These are phyloP conservation scores for Exserohilum rostratum DNA, from an alignment of 2,329 filamentous ascomycete genomes.

Conservation along the genomic window DNA sequence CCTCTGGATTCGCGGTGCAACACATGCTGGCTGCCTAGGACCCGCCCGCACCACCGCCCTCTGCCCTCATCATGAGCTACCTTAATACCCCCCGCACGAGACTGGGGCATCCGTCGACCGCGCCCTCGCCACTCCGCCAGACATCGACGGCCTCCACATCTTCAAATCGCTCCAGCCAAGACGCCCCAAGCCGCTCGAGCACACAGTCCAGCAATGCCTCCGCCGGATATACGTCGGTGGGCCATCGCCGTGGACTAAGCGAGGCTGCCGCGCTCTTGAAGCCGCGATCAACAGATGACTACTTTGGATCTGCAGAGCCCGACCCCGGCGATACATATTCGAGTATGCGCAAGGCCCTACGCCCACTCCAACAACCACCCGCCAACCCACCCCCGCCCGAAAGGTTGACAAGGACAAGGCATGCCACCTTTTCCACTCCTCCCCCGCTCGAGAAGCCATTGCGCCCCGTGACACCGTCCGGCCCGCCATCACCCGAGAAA, in stretches of 20 bases:
- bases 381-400: slow-evolving; percentile 29
- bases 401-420: not conserved
- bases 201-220: slow-evolving; percentile 77
- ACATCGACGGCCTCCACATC: slow-evolving; percentile 76
- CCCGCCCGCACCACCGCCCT: slow-evolving; percentile 14
- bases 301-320: slow-evolving; percentile 48
- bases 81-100: slow-evolving; percentile 47
- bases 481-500: slow-evolving; percentile 34
- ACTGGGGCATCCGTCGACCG: slow-evolving; percentile 48
- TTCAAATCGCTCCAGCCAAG: slow-evolving; percentile 66
- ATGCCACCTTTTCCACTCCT: slow-evolving; percentile 33
- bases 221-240: slow-evolving; percentile 54
- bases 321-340: slow-evolving; percentile 71
- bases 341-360: slow-evolving; percentile 75
- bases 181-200: slow-evolving; percentile 67
- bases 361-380: slow-evolving; percentile 54
- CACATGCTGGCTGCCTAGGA: slow-evolving; percentile 34
- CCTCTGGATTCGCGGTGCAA: slow-evolving; percentile 30
- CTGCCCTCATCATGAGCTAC: slow-evolving; percentile 46
- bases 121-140: slow-evolving; percentile 61
- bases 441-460: slow-evolving; percentile 26
- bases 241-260: slow-evolving; percentile 77
- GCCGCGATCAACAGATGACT: slow-evolving; percentile 55
- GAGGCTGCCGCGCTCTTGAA: slow-evolving; percentile 67
- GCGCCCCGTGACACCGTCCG: slow-evolving; percentile 26